Base-by-base conservation (phyloP, 192 early-diverging fungal genomes). In the Polychytrium aggregatum region DNA sequence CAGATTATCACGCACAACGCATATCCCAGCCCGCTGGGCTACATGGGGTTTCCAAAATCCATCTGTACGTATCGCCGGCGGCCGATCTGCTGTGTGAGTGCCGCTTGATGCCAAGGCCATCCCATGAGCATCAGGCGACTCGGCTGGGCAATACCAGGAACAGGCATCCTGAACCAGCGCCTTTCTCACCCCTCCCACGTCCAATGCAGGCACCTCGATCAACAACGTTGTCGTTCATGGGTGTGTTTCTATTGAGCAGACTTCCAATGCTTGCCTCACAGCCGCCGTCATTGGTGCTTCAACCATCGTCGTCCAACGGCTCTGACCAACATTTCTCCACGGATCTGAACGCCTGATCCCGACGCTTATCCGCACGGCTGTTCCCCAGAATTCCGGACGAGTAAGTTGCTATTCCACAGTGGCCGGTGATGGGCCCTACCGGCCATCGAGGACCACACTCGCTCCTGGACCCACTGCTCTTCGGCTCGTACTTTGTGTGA, bases 181-280 rank as follows among this genome's bases (percentile, higher is more conserved):
- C n/a, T n/a, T n/a, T n/a, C n/a, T n/a, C n/a, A n/a, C n/a, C n/a
- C n/a, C n/a, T n/a, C n/a, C n/a, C n/a, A n/a, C n/a, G n/a, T n/a
- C n/a, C n/a, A n/a, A n/a, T n/a, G n/a, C 27, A 53, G 57, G 57
- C 31, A 89, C 85, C 16, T 84, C 81, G 51, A 59, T 87, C 41
- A 87, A 87, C 66, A 90, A 90, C 64, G 70, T 90, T 28, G 81
- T 90, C 45, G 83, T 81, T 0, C 87, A 90, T 55, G 87, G 87
- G 62, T 61, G 42, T 49, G 33, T n/a, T 28, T 21, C 53, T n/a
- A n/a, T n/a, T n/a, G n/a, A n/a, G n/a, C n/a, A n/a, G n/a, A n/a
- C n/a, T n/a, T n/a, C n/a, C n/a, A n/a, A n/a, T n/a, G n/a, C n/a
- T n/a, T n/a, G n/a, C n/a, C n/a, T n/a, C n/a, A n/a, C n/a, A n/a